These are phyloP conservation scores for Golovinomyces cichoracearum DNA, from an alignment of 2,329 filamentous ascomycete species.

Conservation along the genomic window DNA sequence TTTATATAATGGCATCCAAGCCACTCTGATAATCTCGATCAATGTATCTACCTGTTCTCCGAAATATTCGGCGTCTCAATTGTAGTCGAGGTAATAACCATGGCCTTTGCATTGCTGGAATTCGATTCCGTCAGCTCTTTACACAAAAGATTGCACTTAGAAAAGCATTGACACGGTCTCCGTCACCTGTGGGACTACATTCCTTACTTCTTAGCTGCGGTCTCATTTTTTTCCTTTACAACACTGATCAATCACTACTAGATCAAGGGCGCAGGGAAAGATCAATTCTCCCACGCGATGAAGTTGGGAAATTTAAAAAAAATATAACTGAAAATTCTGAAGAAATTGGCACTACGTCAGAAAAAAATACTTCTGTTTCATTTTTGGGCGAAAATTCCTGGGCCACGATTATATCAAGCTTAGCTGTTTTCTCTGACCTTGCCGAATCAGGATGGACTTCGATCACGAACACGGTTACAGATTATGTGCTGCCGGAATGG, in stretches of 20 bases:
- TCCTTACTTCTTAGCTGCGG: neutral
- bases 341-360: no score
- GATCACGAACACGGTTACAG: slow-evolving; percentile 34
- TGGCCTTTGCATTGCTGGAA: neutral
- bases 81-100: neutral
- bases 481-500: slow-evolving; percentile 61
- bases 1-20: neutral
- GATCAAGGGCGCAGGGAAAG: no score
- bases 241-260: no score
- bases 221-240: neutral
- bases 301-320: no score
- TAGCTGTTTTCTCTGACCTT: slow-evolving; percentile 23
- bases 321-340: no score
- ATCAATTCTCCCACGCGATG: no score
- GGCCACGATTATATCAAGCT: slow-evolving; percentile 11
- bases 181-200: neutral
- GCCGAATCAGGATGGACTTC: slow-evolving; percentile 29
- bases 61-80: neutral
- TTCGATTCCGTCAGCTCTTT: neutral
- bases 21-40: neutral
- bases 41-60: neutral
- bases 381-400: slow-evolving; percentile 13
- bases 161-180: neutral
- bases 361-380: no score
- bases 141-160: neutral